phyloP scores from a whole-genome alignment of 1,139 yeast genomes.

The Scheffersomyces quercinus region DNA sequence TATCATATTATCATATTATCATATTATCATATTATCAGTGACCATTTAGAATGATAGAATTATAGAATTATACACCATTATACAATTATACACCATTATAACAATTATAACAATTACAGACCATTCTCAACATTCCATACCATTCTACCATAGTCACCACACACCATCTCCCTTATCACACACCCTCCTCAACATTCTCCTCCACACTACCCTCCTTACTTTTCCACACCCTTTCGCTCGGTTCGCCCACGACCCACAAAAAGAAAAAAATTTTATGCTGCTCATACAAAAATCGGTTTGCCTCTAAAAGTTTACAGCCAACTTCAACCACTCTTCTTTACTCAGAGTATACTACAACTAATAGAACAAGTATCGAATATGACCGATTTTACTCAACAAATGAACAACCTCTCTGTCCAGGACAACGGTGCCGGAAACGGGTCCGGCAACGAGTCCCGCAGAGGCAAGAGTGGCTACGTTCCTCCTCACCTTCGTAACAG shows the following conservation, averaged over 20 bases:
- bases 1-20: too few species aligned
- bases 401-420: constrained; percentile 45
- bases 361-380: constrained; percentile 17
- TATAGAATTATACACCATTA: too few species aligned
- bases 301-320: constrained; percentile 1
- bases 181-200: too few species aligned
- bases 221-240: not conserved
- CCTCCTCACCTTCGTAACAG: constrained; percentile 68
- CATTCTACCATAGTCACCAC: too few species aligned
- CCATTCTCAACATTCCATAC: too few species aligned
- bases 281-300: constrained; percentile 1
- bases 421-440: constrained; percentile 18
- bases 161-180: too few species aligned
- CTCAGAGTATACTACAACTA: not conserved
- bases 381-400: constrained; percentile 46
- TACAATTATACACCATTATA: too few species aligned
- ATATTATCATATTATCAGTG: too few species aligned
- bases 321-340: not conserved
- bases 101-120: too few species aligned
- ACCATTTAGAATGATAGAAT: too few species aligned
- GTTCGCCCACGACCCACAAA: not conserved
- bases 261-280: constrained; percentile 1
- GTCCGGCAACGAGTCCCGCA: constrained; percentile 11
- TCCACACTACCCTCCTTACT: too few species aligned
- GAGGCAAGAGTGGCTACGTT: constrained; percentile 40